Conservation (phyloP, 441 rosid species). For the Adansonia rubrostipa region DNA sequence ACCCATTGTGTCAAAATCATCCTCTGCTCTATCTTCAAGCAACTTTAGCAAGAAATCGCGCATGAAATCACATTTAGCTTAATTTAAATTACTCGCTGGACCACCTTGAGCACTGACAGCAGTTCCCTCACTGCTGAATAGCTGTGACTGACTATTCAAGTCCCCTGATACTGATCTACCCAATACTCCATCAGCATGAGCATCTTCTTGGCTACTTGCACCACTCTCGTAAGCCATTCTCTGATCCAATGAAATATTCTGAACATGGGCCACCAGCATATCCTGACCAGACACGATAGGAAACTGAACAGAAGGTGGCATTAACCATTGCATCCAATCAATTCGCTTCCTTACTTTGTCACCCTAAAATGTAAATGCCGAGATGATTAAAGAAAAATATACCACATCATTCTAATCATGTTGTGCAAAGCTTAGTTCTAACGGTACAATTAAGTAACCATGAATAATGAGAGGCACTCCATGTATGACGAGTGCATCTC, state of each 20-base stretch:
- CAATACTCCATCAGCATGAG: slow-evolving; percentile 35
- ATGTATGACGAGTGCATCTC: not conserved
- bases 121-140: slow-evolving; percentile 31
- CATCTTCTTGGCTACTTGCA: slow-evolving; percentile 36
- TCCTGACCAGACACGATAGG: slow-evolving; percentile 38
- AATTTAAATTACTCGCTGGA: slow-evolving; percentile 24
- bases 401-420: not conserved
- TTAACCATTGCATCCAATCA: slow-evolving; percentile 68
- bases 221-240: slow-evolving; percentile 33
- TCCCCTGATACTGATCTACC: slow-evolving; percentile 43
- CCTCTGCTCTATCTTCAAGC: slow-evolving; percentile 25
- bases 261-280: slow-evolving; percentile 41
- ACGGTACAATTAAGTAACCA: not conserved
- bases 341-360: slow-evolving; percentile 66
- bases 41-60: slow-evolving; percentile 27
- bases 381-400: slow-evolving; percentile 14
- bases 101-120: slow-evolving; percentile 29
- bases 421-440: not conserved
- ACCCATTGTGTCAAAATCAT: slow-evolving; percentile 27
- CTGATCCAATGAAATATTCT: slow-evolving; percentile 52
- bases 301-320: slow-evolving; percentile 45
- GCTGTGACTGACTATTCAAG: slow-evolving; percentile 37
- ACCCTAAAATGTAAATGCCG: slow-evolving; percentile 46
- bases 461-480: not conserved
- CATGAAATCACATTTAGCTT: slow-evolving; percentile 29